Base-by-base conservation (phyloP, 1,284 basidiomycete species). In the Microbotryum violaceum region DNA sequence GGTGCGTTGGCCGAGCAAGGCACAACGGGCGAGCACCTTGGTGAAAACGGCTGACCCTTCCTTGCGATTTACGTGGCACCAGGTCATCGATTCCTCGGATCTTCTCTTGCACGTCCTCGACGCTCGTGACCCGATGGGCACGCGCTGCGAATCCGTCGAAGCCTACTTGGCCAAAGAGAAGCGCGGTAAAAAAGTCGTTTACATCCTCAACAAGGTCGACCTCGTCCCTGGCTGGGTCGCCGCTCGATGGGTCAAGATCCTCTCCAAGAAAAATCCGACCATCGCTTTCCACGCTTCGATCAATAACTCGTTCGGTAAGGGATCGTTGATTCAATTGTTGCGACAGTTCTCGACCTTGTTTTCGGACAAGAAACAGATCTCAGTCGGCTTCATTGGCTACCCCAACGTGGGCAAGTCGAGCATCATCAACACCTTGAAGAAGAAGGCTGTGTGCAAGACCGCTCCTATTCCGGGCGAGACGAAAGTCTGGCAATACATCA, bases 401-500 rank as follows among this genome's bases (percentile, higher is more conserved):
- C 94, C 96, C 6, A 98, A 99, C 75, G 92, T 97, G 59, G 94
- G 96, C 53, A 99, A 98, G 78, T 91, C 88, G 66, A 89, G 86
- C 72, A 91, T 98, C 69, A 98, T 98, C 79, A 98, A 99, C 79
- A 97, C 96, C 49, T 82, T 99, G 67, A 98, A 98, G 82, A 91
- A 90, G 78, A 89, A 91, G 77, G 97, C 97, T 78, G 94, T 97
- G 67, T 98, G 96, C 82, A 86, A 84, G 33, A 93, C 97, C 57
- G 96, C 96, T 20, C 94, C 96, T 14, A 85, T 98, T 33, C 96
- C 96, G 9, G 94, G 94, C 71, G 94, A 99, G 81, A 99, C 96
- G 57, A 98, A 98, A 79, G 88, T 98, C 69, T 98, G 96, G 96
- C 94, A 98, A 82, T 98, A 98, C 78, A 96, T 98, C 77, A 91